A percentile compares a stretch with the other conserved stretches of the same genome.
These are phyloP conservation scores for Glycine tomentella DNA, from an alignment of 306 rosid genomes.

Conservation along the genomic window DNA sequence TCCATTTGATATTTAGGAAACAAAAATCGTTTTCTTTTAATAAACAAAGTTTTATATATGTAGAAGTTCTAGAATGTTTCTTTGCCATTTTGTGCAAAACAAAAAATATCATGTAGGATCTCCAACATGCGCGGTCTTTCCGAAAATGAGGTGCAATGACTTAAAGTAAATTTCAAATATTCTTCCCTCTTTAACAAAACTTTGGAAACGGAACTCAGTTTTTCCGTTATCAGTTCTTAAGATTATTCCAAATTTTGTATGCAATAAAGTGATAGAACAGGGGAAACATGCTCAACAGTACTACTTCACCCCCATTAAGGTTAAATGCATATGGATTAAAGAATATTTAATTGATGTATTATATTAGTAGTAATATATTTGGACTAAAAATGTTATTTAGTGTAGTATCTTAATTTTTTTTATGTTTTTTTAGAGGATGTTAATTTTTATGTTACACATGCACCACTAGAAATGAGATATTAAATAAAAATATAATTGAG, in stretches of 20 bases:
- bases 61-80: background rate
- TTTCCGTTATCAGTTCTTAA: background rate
- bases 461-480: no score
- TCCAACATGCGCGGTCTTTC: constrained; percentile 32
- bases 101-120: background rate
- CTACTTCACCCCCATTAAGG: no score
- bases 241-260: background rate
- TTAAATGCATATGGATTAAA: no score
- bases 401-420: no score
- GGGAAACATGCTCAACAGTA: no score
- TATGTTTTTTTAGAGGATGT: no score
- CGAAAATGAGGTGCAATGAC: background rate
- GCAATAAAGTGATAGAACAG: background rate
- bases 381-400: no score
- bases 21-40: background rate
- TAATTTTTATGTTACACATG: no score
- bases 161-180: constrained; percentile 35
- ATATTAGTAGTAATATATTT: no score
- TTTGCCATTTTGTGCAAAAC: constrained; percentile 23
- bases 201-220: background rate
- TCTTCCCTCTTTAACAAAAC: constrained; percentile 7
- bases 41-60: background rate
- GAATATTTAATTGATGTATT: no score
- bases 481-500: no score
- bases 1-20: background rate